phyloP scores from a whole-genome alignment of 2,329 filamentous ascomycete genomes.

The Chaetomiaceae sp. region DNA sequence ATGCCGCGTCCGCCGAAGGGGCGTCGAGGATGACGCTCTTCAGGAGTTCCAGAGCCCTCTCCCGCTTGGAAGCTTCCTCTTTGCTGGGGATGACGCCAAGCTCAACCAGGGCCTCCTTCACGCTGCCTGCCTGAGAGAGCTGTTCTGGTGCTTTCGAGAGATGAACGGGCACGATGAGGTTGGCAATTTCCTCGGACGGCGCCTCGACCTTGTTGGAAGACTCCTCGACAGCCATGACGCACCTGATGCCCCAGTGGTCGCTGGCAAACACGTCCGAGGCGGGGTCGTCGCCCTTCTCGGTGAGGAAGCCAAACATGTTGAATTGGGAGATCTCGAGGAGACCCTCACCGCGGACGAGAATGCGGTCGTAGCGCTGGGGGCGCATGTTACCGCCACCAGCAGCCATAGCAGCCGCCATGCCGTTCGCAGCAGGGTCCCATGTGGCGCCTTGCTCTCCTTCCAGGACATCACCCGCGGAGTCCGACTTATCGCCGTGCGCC shows the following conservation, averaged over 20 bases:
- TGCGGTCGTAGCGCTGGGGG: conserved; percentile 62
- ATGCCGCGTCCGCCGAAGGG: conserved; percentile 3
- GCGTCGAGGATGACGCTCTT: conserved; percentile 37
- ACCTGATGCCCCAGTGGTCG: conserved; percentile 56
- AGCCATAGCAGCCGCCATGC: conserved; percentile 48
- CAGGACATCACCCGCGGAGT: conserved; percentile 30
- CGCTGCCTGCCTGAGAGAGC: conserved; percentile 31
- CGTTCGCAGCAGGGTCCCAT: conserved; percentile 56
- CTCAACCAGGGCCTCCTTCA: conserved; percentile 36
- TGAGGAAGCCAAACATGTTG: conserved; percentile 52
- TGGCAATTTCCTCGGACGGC: conserved; percentile 21
- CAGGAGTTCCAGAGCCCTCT: conserved; percentile 43
- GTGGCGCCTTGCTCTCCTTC: conserved; percentile 62
- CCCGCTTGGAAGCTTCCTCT: conserved; percentile 39
- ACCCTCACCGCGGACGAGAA: conserved; percentile 46
- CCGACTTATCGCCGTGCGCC: conserved; percentile 34
- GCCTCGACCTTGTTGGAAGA: conserved; percentile 5
- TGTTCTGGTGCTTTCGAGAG: conserved; percentile 28
- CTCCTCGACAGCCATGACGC: conserved; percentile 32
- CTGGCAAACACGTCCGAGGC: conserved; percentile 36
- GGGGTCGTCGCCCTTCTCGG: conserved; percentile 17
- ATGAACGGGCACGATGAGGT: conserved; percentile 33
- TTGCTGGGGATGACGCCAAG: conserved; percentile 43
- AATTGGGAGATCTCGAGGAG: conserved; percentile 41
- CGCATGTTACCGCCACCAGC: conserved; percentile 45